phyloP scores from a whole-genome alignment of 1,284 basidiomycete species.

The Mycosarcoma maydis region DNA sequence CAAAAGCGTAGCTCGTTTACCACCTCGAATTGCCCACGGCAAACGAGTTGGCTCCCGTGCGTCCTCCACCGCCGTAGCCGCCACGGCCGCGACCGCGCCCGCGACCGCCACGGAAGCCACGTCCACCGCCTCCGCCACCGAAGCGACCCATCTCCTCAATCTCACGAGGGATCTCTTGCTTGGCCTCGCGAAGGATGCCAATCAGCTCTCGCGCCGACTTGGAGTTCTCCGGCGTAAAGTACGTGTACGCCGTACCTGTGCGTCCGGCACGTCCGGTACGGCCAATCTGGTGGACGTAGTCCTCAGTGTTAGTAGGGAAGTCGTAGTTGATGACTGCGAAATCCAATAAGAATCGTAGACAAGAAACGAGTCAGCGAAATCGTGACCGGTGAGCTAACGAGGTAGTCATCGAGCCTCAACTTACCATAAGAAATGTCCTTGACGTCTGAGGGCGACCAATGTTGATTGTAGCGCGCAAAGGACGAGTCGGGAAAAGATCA shows the following conservation, averaged over 20 bases:
- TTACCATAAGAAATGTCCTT: constrained; percentile 93
- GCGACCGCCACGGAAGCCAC: constrained; percentile 53
- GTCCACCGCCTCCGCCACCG: constrained; percentile 69
- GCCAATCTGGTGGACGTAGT: constrained; percentile 92
- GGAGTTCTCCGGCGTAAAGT: constrained; percentile 85
- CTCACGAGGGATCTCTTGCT: constrained; percentile 85
- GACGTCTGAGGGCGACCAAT: constrained; percentile 74
- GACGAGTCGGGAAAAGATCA: constrained; percentile 5
- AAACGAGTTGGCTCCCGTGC: constrained; percentile 60
- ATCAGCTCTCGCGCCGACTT: constrained; percentile 93
- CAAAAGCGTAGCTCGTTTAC: constrained; percentile 20
- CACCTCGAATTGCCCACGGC: constrained; percentile 55
- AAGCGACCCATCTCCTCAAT: constrained; percentile 91
- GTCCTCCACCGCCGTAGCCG: constrained; percentile 47
- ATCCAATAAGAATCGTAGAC: not conserved
- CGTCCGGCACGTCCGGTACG: constrained; percentile 75
- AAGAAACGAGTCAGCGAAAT: too few species aligned
- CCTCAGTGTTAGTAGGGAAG: constrained; percentile 95
- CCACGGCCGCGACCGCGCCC: constrained; percentile 55
- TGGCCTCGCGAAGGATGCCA: constrained; percentile 87
- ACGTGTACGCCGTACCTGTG: constrained; percentile 91
- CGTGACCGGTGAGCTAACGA: too few species aligned
- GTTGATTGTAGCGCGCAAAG: constrained; percentile 2
- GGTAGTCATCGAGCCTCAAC: constrained; percentile 69
- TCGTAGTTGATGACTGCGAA: constrained; percentile 78